phyloP scores from a whole-genome alignment of 1,284 basidiomycete species.

The Retiboletus flavoniger region DNA sequence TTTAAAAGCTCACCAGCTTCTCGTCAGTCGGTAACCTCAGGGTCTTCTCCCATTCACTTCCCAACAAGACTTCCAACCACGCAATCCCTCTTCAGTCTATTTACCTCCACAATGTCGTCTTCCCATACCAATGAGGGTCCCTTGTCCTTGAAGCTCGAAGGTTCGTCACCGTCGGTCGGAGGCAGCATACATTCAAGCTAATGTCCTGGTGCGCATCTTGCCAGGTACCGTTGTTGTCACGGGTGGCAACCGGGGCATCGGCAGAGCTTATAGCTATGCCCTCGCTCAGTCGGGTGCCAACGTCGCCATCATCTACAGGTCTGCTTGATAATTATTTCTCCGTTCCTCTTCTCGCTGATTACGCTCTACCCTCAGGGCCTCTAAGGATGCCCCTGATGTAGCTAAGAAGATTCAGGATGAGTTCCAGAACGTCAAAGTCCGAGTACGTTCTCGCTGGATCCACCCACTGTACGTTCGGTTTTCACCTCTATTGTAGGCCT shows the following conservation, averaged over 20 bases:
- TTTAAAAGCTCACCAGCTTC: constrained; percentile 11
- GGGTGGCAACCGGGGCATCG: constrained; percentile 48
- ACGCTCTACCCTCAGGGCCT: constrained; percentile 16
- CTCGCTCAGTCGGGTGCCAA: constrained; percentile 42
- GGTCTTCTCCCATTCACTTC: background rate
- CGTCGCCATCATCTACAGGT: constrained; percentile 48
- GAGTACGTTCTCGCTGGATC: constrained; percentile 20
- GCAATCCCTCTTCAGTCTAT: constrained; percentile 8
- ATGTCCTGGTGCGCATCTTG: background rate
- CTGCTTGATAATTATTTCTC: background rate
- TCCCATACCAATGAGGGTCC: background rate
- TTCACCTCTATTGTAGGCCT: constrained; percentile 34
- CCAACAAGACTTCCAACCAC: background rate
- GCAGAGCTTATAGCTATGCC: constrained; percentile 43
- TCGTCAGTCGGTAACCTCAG: background rate
- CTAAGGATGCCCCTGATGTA: constrained; percentile 40
- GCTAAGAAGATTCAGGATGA: constrained; percentile 31
- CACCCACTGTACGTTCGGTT: too few species aligned
- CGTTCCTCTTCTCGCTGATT: background rate
- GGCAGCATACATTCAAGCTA: background rate
- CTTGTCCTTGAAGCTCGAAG: constrained; percentile 4
- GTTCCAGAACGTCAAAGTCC: constrained; percentile 29
- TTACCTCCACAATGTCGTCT: constrained; percentile 11
- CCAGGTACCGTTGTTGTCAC: constrained; percentile 36
- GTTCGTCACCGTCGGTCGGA: constrained; percentile 2